Evolutionary conservation across 2,329 filamentous ascomycete species (phyloP).

Genomic region (Lachnellula occidentalis): DNA sequence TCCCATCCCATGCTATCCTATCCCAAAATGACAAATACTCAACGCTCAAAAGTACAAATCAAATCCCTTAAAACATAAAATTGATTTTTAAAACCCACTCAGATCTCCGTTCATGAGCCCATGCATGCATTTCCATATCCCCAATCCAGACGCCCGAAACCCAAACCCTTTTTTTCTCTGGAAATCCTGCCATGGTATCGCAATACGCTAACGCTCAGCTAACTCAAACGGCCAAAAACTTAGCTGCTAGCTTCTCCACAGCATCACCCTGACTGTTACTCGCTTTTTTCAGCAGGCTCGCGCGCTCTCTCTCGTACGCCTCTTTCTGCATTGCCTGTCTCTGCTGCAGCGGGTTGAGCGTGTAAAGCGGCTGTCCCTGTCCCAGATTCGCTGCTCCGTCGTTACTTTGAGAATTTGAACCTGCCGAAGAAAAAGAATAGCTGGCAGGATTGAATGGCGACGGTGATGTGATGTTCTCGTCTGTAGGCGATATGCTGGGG

Average conservation of each 20-base stretch:
- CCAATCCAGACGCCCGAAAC: too few relatives aligned
- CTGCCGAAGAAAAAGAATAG: slow-evolving; percentile 43
- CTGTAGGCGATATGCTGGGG: not conserved
- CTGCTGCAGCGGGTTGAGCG: slow-evolving; percentile 42
- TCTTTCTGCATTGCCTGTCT: slow-evolving; percentile 44
- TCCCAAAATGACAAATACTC: too few relatives aligned
- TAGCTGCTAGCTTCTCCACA: slow-evolving; percentile 22
- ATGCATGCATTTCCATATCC: too few relatives aligned
- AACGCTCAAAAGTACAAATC: too few relatives aligned
- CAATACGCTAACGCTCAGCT: not conserved
- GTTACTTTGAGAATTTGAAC: slow-evolving; percentile 32
- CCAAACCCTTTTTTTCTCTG: too few relatives aligned
- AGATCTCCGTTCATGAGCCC: too few relatives aligned
- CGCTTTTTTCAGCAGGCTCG: slow-evolving; percentile 30
- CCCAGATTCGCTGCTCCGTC: slow-evolving; percentile 23
- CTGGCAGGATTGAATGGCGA: slow-evolving; percentile 34
- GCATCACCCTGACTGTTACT: slow-evolving; percentile 21
- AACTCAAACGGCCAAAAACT: slow-evolving; percentile 23
- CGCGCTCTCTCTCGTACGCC: slow-evolving; percentile 39
- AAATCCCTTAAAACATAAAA: too few relatives aligned
- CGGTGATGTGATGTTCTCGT: slow-evolving; percentile 14
- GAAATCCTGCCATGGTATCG: too few relatives aligned
- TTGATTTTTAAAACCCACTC: too few relatives aligned
- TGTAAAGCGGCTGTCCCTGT: slow-evolving; percentile 30
- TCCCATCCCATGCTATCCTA: too few relatives aligned